Conservation (phyloP, 2,329 filamentous ascomycete species). For the Phoma sp. region DNA sequence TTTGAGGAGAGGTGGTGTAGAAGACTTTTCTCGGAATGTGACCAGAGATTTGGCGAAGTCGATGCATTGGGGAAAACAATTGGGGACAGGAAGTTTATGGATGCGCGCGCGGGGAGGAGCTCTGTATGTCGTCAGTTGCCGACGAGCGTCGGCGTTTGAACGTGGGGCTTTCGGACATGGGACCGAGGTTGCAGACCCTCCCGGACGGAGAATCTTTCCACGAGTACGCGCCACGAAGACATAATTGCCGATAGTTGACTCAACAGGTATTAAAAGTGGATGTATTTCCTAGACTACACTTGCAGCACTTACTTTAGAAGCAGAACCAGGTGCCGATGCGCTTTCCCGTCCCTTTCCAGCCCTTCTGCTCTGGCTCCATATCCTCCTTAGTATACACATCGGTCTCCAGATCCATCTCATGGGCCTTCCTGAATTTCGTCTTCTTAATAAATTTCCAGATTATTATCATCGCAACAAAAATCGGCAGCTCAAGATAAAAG, state of each 20-base stretch:
- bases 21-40: constrained; percentile 14
- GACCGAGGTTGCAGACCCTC: constrained; percentile 11
- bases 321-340: constrained; percentile 40
- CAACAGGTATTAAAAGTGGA: not conserved
- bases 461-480: constrained; percentile 39
- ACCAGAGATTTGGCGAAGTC: constrained; percentile 9
- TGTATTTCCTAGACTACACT: not conserved
- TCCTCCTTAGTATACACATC: constrained; percentile 43
- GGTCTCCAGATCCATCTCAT: constrained; percentile 41
- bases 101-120: not conserved
- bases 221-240: not conserved
- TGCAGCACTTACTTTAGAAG: constrained; percentile 19
- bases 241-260: constrained; percentile 1
- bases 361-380: constrained; percentile 34
- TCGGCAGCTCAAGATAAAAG: constrained; percentile 54
- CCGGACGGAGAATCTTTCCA: constrained; percentile 15
- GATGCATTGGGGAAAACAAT: constrained; percentile 5
- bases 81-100: constrained; percentile 6
- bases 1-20: constrained; percentile 7
- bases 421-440: constrained; percentile 35
- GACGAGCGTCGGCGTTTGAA: constrained; percentile 17
- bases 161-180: constrained; percentile 5
- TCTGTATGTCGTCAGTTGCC: constrained; percentile 14
- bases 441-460: constrained; percentile 40
- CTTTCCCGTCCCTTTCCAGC: constrained; percentile 29